phyloP scores from a whole-genome alignment of 106 monocot genomes.

The Apostasia shenzhenica region DNA sequence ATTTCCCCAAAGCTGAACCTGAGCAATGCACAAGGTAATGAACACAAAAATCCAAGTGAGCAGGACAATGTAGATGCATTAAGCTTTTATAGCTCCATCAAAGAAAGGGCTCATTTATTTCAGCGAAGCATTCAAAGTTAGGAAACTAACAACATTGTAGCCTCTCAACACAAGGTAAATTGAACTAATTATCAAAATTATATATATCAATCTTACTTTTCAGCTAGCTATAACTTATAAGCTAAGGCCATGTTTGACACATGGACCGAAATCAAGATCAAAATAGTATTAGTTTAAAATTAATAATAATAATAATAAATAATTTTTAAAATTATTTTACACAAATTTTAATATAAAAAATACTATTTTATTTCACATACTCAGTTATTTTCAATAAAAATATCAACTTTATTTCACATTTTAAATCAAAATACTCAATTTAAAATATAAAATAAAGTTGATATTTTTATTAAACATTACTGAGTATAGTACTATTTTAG shows the following conservation, averaged over 20 bases:
- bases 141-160: not conserved
- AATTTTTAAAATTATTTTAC: no score
- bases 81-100: slow-evolving; percentile 16
- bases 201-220: not conserved
- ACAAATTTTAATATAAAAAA: no score
- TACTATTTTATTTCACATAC: no score
- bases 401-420: no score
- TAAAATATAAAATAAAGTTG: no score
- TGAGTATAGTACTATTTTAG: no score
- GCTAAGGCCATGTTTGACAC: no score
- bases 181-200: not conserved
- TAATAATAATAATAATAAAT: not conserved
- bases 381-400: no score
- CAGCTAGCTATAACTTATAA: no score
- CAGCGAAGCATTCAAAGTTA: slow-evolving; percentile 16
- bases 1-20: slow-evolving; percentile 34
- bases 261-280: not conserved
- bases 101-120: slow-evolving; percentile 3
- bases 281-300: not conserved
- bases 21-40: slow-evolving; percentile 4
- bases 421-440: no score
- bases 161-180: slow-evolving; percentile 17
- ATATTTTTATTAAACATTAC: no score
- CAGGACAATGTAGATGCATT: slow-evolving; percentile 28
- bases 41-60: not conserved